A percentile compares a stretch with the other conserved stretches of the same genome.
Evolutionary conservation across 2,329 filamentous ascomycete genomes (phyloP).

Genomic region (Ophiostoma piceae): DNA sequence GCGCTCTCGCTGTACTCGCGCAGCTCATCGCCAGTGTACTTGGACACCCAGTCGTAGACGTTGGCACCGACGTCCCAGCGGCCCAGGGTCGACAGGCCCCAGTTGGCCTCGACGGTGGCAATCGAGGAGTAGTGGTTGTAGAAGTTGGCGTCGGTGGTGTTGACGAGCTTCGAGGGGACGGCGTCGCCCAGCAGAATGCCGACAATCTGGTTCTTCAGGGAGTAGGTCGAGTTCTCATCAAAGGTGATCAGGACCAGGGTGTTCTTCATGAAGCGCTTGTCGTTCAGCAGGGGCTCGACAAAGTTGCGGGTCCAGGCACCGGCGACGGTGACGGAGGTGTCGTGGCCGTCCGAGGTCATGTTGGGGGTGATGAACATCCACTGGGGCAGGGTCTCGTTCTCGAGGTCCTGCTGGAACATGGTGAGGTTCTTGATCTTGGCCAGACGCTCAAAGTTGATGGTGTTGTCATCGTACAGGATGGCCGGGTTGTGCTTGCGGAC

Average conservation of each 20-base stretch:
- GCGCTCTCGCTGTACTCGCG: constrained; percentile 25
- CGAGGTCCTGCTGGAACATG: constrained; percentile 62
- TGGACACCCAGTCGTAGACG: constrained; percentile 57
- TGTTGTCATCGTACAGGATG: constrained; percentile 61
- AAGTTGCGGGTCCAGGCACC: constrained; percentile 64
- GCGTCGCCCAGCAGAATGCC: constrained; percentile 68
- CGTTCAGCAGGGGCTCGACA: constrained; percentile 62
- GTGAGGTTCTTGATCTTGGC: constrained; percentile 69
- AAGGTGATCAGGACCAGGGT: constrained; percentile 73
- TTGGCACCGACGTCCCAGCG: constrained; percentile 70
- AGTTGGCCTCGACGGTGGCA: constrained; percentile 64
- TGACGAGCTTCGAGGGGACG: constrained; percentile 58
- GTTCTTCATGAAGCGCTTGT: constrained; percentile 67
- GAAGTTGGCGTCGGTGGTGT: constrained; percentile 63
- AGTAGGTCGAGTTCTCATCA: constrained; percentile 70
- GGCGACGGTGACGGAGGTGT: constrained; percentile 63
- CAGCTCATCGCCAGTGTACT: constrained; percentile 53
- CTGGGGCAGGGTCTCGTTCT: constrained; percentile 60
- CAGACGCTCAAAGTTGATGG: constrained; percentile 54
- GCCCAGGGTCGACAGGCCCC: constrained; percentile 62
- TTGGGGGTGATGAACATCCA: constrained; percentile 68
- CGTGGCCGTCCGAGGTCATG: constrained; percentile 73
- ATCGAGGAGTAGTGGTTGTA: constrained; percentile 70
- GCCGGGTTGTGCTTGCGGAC: constrained; percentile 75
- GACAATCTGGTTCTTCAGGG: constrained; percentile 62